Base-by-base conservation (phyloP, 495 filamentous ascomycete genomes). In the Aspergillus biplanus region DNA sequence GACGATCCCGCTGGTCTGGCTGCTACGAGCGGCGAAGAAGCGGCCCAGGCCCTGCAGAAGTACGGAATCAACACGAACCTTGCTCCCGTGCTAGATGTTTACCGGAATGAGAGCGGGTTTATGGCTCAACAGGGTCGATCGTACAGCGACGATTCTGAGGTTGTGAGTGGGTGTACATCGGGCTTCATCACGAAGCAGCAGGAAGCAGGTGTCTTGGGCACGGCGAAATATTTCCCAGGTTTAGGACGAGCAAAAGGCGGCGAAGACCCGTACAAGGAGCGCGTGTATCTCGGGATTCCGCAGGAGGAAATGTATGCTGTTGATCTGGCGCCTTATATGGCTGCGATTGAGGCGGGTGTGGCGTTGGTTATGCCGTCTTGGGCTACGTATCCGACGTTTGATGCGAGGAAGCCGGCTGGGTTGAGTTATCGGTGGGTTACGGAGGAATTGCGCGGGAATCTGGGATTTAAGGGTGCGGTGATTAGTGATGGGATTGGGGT, bases 351-450 rank as follows among this genome's bases (percentile, higher is more conserved):
- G 0, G 69, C 74, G 6, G 75, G 69, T 4, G 62, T 77, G 2
- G 67, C 73, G 33, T 73, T 77, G 72, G 67, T 77, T 0, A 77
- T 77, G 75, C 62, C 62, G 5, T 77, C 75, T 8, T 76, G 75
- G 75, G 71, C 72, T 8, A 9, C 74, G 5, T 76, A 78, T 39
- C 72, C 74, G 1, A 69, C 66, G 5, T 44, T 78, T 4, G 75
- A 78, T 35, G 21, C 21, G 21, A 15, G 64, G 0, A 33, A 62
- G 11, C 75, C 75, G 0, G 68, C 71, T 0, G 75, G 75, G 9
- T 37, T 78, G 15, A 78, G 75, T 57, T 56, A 64, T 34, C 64
- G 63, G 21, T 74, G 71, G 65, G 58, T 78, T 4, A 27, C 21
- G 2, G 59, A 71, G 16, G 62, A 78, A 35, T 50, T 78, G n/a